These are phyloP conservation scores for Rhizophagus sp. DNA, from an alignment of 192 early-diverging fungal species.

Conservation along the genomic window DNA sequence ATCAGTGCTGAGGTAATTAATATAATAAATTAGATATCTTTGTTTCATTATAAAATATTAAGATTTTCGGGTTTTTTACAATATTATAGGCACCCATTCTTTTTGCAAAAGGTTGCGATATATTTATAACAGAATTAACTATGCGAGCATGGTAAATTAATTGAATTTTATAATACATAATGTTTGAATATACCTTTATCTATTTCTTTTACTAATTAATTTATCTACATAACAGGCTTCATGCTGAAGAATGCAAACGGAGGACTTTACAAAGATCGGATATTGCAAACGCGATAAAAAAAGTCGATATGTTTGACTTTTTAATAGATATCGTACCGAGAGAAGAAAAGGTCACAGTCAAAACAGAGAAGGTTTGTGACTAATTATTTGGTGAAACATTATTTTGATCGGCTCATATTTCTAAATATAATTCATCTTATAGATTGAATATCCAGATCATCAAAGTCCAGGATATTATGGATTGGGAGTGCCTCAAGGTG, in stretches of 20 bases:
- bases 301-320: slow-evolving; percentile 96
- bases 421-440: background rate
- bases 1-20: slow-evolving; percentile 54
- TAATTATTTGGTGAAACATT: background rate
- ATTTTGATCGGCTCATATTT: background rate
- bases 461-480: slow-evolving; percentile 18
- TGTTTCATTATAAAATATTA: no score
- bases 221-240: slow-evolving; percentile 58
- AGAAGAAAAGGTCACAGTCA: slow-evolving; percentile 56
- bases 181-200: background rate
- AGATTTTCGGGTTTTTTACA: background rate
- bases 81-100: slow-evolving; percentile 77
- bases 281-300: slow-evolving; percentile 83
- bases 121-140: slow-evolving; percentile 93
- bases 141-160: slow-evolving; percentile 65
- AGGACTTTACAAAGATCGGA: slow-evolving; percentile 93
- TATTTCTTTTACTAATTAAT: background rate
- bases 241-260: slow-evolving; percentile 96
- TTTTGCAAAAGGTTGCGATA: slow-evolving; percentile 96
- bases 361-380: slow-evolving; percentile 17
- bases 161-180: background rate
- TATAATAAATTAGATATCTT: background rate
- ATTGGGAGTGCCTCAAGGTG: slow-evolving; percentile 18
- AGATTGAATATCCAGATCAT: slow-evolving; percentile 17
- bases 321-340: slow-evolving; percentile 96